phyloP scores from a whole-genome alignment of 805 yeast genomes.

The Yarrowia divulgata region DNA sequence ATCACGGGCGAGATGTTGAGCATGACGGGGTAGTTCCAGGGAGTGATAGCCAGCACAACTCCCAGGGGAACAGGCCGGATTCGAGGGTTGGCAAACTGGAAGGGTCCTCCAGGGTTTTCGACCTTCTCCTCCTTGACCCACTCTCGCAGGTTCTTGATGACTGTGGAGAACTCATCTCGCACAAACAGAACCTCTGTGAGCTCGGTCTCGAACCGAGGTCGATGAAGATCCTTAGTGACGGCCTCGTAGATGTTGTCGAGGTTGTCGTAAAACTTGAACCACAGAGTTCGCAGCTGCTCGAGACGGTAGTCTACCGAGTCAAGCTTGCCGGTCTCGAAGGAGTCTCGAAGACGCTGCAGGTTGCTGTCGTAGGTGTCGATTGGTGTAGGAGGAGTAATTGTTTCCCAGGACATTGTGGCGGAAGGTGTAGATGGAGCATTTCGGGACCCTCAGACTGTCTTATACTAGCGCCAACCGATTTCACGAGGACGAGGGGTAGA shows the following conservation, averaged over 20 bases:
- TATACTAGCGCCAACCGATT: slow-evolving; percentile 9
- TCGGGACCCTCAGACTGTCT: not conserved
- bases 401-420: slow-evolving; percentile 29
- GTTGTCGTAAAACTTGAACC: slow-evolving; percentile 67
- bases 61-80: slow-evolving; percentile 57
- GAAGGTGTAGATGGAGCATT: not conserved
- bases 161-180: slow-evolving; percentile 62
- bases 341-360: slow-evolving; percentile 43
- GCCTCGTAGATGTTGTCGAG: slow-evolving; percentile 63
- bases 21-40: slow-evolving; percentile 79
- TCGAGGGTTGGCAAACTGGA: slow-evolving; percentile 45
- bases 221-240: slow-evolving; percentile 68
- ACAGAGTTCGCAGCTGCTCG: slow-evolving; percentile 70
- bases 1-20: slow-evolving; percentile 69
- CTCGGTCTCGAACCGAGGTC: slow-evolving; percentile 67
- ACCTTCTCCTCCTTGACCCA: slow-evolving; percentile 63
- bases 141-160: slow-evolving; percentile 64
- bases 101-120: slow-evolving; percentile 39
- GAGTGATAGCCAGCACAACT: slow-evolving; percentile 70
- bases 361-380: slow-evolving; percentile 9
- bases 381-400: slow-evolving; percentile 31
- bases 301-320: slow-evolving; percentile 62
- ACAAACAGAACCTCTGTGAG: slow-evolving; percentile 62
- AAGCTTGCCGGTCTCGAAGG: slow-evolving; percentile 58
- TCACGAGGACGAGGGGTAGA: slow-evolving; percentile 36